Conservation (phyloP, 495 filamentous ascomycete genomes). For the Bryoglossum gracile region DNA sequence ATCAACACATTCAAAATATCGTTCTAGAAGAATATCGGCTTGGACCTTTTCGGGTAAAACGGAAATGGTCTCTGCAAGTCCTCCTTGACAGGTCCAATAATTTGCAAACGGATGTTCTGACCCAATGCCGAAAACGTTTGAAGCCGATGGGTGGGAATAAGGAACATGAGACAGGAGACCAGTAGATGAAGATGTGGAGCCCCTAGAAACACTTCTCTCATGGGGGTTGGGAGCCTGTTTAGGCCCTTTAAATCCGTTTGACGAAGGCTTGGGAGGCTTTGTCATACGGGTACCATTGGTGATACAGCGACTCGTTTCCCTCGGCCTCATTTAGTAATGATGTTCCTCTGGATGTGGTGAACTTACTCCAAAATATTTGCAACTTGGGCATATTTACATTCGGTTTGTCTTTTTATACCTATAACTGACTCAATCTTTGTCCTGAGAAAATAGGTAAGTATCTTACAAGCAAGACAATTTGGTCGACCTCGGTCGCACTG, state of each 20-base stretch:
- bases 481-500: constrained; percentile 53
- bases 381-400: constrained; percentile 60
- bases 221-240: constrained; percentile 15
- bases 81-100: constrained; percentile 70
- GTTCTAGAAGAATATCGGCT: constrained; percentile 58
- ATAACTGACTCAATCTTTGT: neutral
- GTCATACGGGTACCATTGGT: constrained; percentile 50
- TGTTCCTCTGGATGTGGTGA: neutral
- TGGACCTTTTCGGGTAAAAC: constrained; percentile 64
- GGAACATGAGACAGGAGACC: constrained; percentile 62
- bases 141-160: constrained; percentile 51
- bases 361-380: constrained; percentile 63
- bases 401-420: constrained; percentile 61
- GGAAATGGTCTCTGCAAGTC: constrained; percentile 60
- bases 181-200: constrained; percentile 27
- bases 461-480: constrained; percentile 59
- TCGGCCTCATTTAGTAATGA: constrained; percentile 16
- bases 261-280: constrained; percentile 41
- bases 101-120: constrained; percentile 64
- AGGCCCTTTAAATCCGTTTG: constrained; percentile 18
- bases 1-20: constrained; percentile 69
- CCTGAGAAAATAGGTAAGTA: neutral
- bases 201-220: constrained; percentile 16
- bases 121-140: constrained; percentile 62
- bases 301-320: constrained; percentile 41